Base-by-base conservation (phyloP, 768 basidiomycete species). In the Auricularia sp. region DNA sequence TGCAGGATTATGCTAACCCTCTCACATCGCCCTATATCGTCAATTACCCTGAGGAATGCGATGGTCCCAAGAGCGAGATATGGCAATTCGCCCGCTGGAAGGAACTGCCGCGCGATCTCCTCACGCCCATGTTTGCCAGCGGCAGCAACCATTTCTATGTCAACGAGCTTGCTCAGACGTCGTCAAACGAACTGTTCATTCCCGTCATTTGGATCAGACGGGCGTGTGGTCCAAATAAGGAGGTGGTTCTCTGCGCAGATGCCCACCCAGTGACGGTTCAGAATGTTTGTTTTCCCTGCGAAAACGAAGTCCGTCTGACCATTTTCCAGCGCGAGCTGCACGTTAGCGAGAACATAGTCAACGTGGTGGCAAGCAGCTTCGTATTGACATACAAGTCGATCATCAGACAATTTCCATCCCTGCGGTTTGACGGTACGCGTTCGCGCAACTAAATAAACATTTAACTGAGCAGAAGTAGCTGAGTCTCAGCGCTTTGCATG, bases 81-180 rank as follows among this genome's bases (percentile, higher is more conserved):
- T 64, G 63, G 63, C 51, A 64, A 35, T 45, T 54, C 34, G 29
- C 10, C 14, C 14, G 54, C 14, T 24, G 2, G 36, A 58, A 0
- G 42, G 65, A 64, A 47, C 14, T 64, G 29, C 18, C 14, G 16
- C 63, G 8, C 8, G 42, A 51, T 8, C 24, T 54, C 21, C 54
- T 69, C 3, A 68, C 69, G n/a, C 69, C 69, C 64, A 69, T 69
- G 69, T 69, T 45, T 34, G 24, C 51, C 1, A 61, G 3, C 66
- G 69, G 3, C 6, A 59, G 0, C 51, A 61, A 16, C 11, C 66
- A 68, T 8, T 71, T 67, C 62, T 71, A 65, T 10, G 67, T 70
- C 11, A 64, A 71, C 6, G 68, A 71, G 61, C 42, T 71, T 34
- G 64, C 68, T 2, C 6, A 47, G n/a, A 61, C 69, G 3, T 3